Evolutionary conservation across 441 rosid species (phyloP), one percentile per base, ranked within the genome.

Genomic region (Mallotus repandus): DNA sequence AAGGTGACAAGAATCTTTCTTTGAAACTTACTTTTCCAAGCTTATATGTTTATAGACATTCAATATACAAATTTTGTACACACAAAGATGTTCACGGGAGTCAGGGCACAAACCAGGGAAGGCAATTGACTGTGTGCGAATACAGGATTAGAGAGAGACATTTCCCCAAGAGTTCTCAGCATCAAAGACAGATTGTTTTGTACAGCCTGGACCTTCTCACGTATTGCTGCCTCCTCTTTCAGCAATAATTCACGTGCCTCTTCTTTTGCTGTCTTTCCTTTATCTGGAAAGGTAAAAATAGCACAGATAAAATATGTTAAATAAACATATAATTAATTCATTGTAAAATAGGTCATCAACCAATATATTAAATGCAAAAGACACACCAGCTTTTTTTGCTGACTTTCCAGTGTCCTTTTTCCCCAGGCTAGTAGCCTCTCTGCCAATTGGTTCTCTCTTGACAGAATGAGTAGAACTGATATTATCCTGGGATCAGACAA

Each of bases 101-200:
- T 55, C 59, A 55, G 52, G 65, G 59, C 15, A 84, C 96, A 52
- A 78, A 97, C 99, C 99, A 97, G 84, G 63, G 88, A 86, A 69
- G 93, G 93, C 79, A 97, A 86, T 78, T 92, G 97, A 78, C 99
- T 90, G 89, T 94, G 99, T 35, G 97, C 94, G 84, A 92, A 97
- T 69, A 94, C 85, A 69, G 97, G 96, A 86, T 94, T 97, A 57
- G 98, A 89, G 68, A 87, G 74, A 62, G 97, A 86, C 91, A 97
- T 91, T 79, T 92, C 97, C 71, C 99, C 99, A 66, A 94, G 92
- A 59, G 94, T 91, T 73, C 80, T 81, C 59, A 97, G 98, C 87
- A 89, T 82, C 84, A 88, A 74, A 61, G 94, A 89, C 69, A 94
- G 84, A 79, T 83, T 91, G 60, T 77, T 84, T 73, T 94, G 94